Evolutionary conservation across 176 grass and related monocot species (phyloP), one percentile per base, ranked within the genome.

Genomic region (Avena sativa): DNA sequence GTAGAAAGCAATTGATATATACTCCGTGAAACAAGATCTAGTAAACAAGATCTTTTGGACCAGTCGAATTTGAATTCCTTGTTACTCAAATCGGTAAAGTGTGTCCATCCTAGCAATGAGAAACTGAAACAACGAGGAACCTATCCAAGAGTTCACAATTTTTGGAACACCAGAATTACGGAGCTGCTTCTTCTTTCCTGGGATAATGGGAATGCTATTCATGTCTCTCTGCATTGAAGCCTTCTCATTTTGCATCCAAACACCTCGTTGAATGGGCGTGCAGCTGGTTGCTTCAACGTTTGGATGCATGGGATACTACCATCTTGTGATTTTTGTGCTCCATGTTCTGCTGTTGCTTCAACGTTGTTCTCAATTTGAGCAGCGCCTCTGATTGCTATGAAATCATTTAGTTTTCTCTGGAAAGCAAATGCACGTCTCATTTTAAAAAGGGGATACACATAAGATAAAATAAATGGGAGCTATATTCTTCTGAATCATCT

Each of bases 31-130:
- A n/a, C n/a, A n/a, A 23, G 23, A 61, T 12, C 21, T 2, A 25
- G 11, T 61, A 61, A 61, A 12, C 25, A 21, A 21, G 60, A 30
- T 51, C 13, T 34, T 50, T 43, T 59, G 19, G 57, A 47, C 28
- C 34, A 9, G 40, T n/a, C 2, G 11, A 17, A 9, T 46, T 34
- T 1, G 60, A 84, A 55, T 62, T 30, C 28, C 6, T 79, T n/a
- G 20, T 15, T 78, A 21, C 68, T 59, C 8, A 59, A 17, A 36
- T 26, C 67, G 28, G 55, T 82, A 40, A 82, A 23, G 80, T 61
- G 61, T 61, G 69, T 26, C 69, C 53, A 84, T 84, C 68, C 74
- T 11, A 19, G 36, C 13, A 14, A 83, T 60, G 47, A 17, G 47
- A 60, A 63, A 56, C 8, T 11, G 49, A 12, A 84, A 28, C 21